Base-by-base conservation (phyloP, 2,329 filamentous ascomycete genomes). In the Nemania diffusa region DNA sequence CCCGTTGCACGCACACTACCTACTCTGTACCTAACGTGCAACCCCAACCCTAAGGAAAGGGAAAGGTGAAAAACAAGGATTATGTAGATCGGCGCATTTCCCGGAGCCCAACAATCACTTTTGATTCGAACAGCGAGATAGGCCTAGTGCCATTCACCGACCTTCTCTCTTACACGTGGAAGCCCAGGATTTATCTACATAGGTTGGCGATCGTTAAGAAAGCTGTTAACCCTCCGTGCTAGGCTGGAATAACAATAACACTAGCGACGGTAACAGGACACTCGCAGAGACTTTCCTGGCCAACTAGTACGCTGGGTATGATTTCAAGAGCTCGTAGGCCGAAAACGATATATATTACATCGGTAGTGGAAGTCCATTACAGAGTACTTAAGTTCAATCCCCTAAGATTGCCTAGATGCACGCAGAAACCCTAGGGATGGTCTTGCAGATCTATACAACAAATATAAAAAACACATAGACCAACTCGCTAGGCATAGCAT, bases 71-170 rank as follows among this genome's bases (percentile, higher is more conserved):
- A 27, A 57, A 69, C 75, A 77, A 73, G 76, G 75, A 67, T 76
- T 32, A 32, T 73, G 76, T 72, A 73, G 76, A 77, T 77, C 76
- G 69, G 73, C 68, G 75, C 74, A 74, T 76, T 76, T 76, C 71
- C 71, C 60, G 74, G 74, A 69, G 72, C 72, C 68, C 65, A 70
- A 62, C 64, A 69, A 69, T 65, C 71, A 70, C 67, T 69, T 71
- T 59, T 73, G 69, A 73, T 75, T 75, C 68, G 69, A 74, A 73
- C 24, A 73, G 73, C 72, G 5, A 9, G 9, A 32, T 66, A 67
- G 70, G 70, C 66, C 71, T 69, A 73, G 50, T 61, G 44, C 32
- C 46, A 40, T 60, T 42, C 7, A 27, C 46, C 32, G 52, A 53
- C 65, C 58, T 64, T 63, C 56, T 68, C 57, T 60, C 67, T 72